phyloP scores from a whole-genome alignment of 1,284 basidiomycete species.

The Macrocystidia cucumis region DNA sequence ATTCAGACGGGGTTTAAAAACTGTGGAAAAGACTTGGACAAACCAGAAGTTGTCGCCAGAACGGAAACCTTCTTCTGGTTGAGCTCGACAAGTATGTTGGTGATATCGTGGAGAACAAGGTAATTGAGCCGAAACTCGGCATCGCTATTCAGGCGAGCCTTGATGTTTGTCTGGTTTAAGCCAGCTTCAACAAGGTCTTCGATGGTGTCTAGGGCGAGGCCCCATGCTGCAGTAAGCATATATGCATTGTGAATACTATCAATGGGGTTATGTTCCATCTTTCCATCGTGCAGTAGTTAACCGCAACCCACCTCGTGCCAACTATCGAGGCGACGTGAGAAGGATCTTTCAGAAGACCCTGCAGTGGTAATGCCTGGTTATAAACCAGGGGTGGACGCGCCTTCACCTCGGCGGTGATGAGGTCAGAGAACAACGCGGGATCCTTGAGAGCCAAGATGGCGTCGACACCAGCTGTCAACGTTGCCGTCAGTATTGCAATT shows the following conservation, averaged over 20 bases:
- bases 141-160: constrained; percentile 41
- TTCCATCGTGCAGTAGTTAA: not conserved
- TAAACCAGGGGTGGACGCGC: constrained; percentile 35
- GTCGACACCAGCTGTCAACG: constrained; percentile 48
- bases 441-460: constrained; percentile 59
- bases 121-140: constrained; percentile 46
- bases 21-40: constrained; percentile 14
- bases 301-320: constrained; percentile 42
- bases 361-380: constrained; percentile 24
- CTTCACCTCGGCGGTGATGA: constrained; percentile 45
- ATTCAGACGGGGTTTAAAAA: constrained; percentile 5
- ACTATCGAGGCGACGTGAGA: constrained; percentile 48
- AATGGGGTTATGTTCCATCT: constrained; percentile 2
- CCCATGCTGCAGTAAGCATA: constrained; percentile 72
- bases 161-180: constrained; percentile 41
- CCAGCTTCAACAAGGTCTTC: constrained; percentile 43
- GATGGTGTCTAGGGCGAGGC: constrained; percentile 49
- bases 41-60: constrained; percentile 59
- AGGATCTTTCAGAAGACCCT: constrained; percentile 34
- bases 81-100: constrained; percentile 47
- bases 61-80: constrained; percentile 56
- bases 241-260: constrained; percentile 69
- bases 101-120: constrained; percentile 56
- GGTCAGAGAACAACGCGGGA: constrained; percentile 45
- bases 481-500: constrained; percentile 3